These are phyloP conservation scores for Spergularia marina DNA, from an alignment of 148 eudicot genomes.

Conservation along the genomic window DNA sequence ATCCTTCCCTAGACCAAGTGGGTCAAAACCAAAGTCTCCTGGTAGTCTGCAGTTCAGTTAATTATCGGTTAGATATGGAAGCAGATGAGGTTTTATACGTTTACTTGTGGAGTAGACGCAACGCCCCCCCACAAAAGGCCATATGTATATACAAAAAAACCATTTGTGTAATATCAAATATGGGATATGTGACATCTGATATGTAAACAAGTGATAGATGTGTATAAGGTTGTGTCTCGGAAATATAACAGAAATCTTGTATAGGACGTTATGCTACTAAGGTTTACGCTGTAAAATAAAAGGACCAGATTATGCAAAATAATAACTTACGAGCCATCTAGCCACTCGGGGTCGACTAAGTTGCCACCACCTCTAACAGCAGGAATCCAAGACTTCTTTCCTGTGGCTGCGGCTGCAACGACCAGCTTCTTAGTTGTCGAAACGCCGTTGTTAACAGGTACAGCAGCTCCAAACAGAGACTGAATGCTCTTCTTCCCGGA, in stretches of 20 bases:
- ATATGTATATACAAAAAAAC: too few species aligned
- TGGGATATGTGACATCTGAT: too few species aligned
- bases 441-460: constrained; percentile 18
- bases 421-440: constrained; percentile 47
- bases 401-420: constrained; percentile 57
- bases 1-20: constrained; percentile 94
- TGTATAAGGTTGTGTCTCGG: too few species aligned
- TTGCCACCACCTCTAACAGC: constrained; percentile 77
- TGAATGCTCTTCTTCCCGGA: constrained; percentile 53
- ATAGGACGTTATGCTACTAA: too few species aligned
- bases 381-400: constrained; percentile 95
- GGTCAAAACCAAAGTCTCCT: constrained; percentile 96
- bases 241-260: too few species aligned
- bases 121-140: too few species aligned
- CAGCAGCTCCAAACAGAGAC: constrained; percentile 31
- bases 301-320: background rate
- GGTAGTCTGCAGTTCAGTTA: constrained; percentile 56
- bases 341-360: constrained; percentile 95
- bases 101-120: too few species aligned
- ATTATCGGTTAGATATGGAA: background rate
- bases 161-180: too few species aligned
- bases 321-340: constrained; percentile 95
- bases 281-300: too few species aligned
- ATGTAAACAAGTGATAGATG: too few species aligned
- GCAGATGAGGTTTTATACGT: too few species aligned